Base-by-base conservation (phyloP, 257 asterid species). In the Solanum chiquidenum region DNA sequence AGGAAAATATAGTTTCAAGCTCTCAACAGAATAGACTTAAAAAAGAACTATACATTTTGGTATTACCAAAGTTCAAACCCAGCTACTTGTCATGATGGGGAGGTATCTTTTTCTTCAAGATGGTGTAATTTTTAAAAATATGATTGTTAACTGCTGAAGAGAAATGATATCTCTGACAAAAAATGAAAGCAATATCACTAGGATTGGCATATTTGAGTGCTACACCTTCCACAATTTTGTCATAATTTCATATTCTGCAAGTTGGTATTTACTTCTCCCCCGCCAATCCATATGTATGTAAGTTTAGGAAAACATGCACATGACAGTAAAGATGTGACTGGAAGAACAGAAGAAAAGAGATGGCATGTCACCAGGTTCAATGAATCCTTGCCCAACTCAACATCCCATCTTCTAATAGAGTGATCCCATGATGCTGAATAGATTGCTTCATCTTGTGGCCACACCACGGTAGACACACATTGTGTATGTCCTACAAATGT, bases 381-480 rank as follows among this genome's bases (percentile, higher is more conserved):
- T 69, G 93, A 88, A 89, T 94, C 95, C 91, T 92, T 93, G 90
- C 99, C 98, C 6, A 94, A 93, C 92, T 91, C 98, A 90, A 94
- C 99, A 90, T 97, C 99, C 99, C 99, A 97, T 90, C 92, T 94
- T 92, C 95, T 93, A 85, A 96, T 94, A 88, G 99, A 93, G 90
- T 96, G 98, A 91, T 97, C 99, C 98, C 99, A 97, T 83, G 99
- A 95, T 69, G 96, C 95, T 66, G 99, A 97, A 90, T 92, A 96
- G 66, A 97, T 89, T 88, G 95, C 90, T 72, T 85, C 93, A 83
- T 55, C 91, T 86, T 92, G 89, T 23, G 99, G 97, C 99, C 99
- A 97, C 89, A 90, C 92, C 44, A 95, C 96, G 77, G 99, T 91
- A 86, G 99, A 92, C 84, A 96, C 98, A 89, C 95, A 92, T 88